Base-by-base conservation (phyloP, 1,139 yeast genomes). In the Taphrina flavorubra region DNA sequence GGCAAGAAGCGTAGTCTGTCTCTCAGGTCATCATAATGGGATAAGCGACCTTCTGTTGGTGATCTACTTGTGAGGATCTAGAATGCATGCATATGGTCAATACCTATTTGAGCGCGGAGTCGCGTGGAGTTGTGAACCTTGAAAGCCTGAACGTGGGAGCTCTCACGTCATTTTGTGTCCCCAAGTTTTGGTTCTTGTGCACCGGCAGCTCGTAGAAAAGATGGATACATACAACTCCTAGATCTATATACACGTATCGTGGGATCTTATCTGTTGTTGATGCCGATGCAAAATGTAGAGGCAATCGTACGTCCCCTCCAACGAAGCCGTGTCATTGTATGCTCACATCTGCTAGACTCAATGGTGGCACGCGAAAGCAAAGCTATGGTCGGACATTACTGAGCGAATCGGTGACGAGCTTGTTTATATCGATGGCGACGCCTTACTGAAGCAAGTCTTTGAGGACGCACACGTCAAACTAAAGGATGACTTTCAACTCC, bases 391-490 rank as follows among this genome's bases (percentile, higher is more conserved):
- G n/a, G 62, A 63, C 47, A 57, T 63, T 34, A 63, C 61, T 25
- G 67, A 63, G 37, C 49, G 59, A 47, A 57, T 63, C 31, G 67
- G 67, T 13, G 67, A 63, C 55, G 67, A 63, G 37, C 61, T 63
- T 16, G 68, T 68, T 14, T 55, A 62, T 20, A 40, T 68, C 36
- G 70, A 68, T 18, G 70, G 70, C 34, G 70, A 68, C 51, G 66
- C 70, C 10, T 55, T 68, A 14, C 51, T 68, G 16, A 40, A 55
- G 55, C 70, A 58, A 20, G 51, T 62, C 37, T 57, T 68, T 11
- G 63, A 51, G 51, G 55, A 63, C 13, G 53, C 49, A 16, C 40
- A 63, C 34, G 59, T 58, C 65, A 65, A n/a, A 44, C 62, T 58
- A 37, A 37, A 37, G 36, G 57, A 57, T 39, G 70, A 51, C 20